Evolutionary conservation across 2,329 filamentous ascomycete species (phyloP).

Genomic region (Emericellopsis cladophorae): DNA sequence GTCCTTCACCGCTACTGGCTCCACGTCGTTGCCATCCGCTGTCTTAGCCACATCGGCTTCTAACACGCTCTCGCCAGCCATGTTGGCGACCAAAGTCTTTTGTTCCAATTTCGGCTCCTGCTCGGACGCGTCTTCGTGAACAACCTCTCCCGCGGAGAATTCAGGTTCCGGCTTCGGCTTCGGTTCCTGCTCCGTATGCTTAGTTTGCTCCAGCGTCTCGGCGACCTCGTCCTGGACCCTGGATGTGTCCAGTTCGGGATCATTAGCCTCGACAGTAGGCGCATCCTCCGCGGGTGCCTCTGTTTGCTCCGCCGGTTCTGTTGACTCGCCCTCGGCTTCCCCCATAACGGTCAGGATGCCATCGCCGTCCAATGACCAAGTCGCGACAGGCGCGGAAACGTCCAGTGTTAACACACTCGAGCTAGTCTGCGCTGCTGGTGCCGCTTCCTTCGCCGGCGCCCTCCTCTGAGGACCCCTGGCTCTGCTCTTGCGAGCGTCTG

Average conservation of each 20-base stretch:
- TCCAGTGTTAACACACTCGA: constrained; percentile 23
- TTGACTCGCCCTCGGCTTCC: constrained; percentile 4
- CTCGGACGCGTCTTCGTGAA: constrained; percentile 3
- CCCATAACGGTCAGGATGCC: constrained; percentile 21
- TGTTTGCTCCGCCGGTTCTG: background rate
- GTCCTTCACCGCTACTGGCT: constrained; percentile 22
- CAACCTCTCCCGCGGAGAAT: background rate
- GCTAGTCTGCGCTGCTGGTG: constrained; percentile 15
- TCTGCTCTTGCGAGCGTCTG: constrained; percentile 80
- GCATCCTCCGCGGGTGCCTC: background rate
- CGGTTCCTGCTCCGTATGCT: background rate
- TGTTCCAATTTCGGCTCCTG: constrained; percentile 7
- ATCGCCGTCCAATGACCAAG: constrained; percentile 41
- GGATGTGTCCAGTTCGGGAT: no score
- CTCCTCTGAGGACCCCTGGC: constrained; percentile 78
- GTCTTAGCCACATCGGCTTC: constrained; percentile 22
- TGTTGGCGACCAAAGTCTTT: constrained; percentile 26
- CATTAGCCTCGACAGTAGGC: background rate
- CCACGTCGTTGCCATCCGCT: constrained; percentile 15
- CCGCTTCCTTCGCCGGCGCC: constrained; percentile 39
- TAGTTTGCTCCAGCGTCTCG: background rate
- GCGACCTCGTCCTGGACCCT: no score
- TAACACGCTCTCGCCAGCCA: constrained; percentile 29
- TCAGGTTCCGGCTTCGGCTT: background rate
- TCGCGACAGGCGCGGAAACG: constrained; percentile 31